Conservation (phyloP, 805 yeast genomes). For the Zygoascus tannicola region DNA sequence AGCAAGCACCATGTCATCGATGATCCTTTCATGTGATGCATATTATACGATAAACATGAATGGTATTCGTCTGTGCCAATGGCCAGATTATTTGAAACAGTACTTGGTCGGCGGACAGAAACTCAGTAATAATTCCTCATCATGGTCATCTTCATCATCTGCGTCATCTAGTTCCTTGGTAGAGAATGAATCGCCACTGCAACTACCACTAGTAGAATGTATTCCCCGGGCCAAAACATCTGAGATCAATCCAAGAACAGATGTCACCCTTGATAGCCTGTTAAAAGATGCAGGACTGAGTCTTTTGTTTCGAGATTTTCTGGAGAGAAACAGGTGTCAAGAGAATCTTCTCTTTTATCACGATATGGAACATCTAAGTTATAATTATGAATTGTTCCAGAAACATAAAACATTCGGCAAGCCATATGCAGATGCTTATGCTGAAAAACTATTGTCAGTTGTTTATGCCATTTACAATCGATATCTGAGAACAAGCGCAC, state of each 20-base stretch:
- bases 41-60: constrained; percentile 9
- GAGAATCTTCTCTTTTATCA: constrained; percentile 70
- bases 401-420: background rate
- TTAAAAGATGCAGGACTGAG: constrained; percentile 69
- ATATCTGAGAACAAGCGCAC: constrained; percentile 56
- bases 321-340: constrained; percentile 54
- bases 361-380: constrained; percentile 42
- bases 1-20: background rate
- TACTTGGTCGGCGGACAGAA: background rate
- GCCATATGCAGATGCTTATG: constrained; percentile 22
- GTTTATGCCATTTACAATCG: constrained; percentile 59
- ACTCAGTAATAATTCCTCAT: background rate
- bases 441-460: constrained; percentile 48
- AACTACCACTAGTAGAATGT: background rate
- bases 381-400: constrained; percentile 1
- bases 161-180: background rate
- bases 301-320: constrained; percentile 55
- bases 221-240: background rate
- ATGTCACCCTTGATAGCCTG: constrained; percentile 31
- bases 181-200: background rate
- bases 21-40: constrained; percentile 9
- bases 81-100: constrained; percentile 7
- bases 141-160: background rate
- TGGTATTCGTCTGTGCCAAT: constrained; percentile 9
- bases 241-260: background rate